Base-by-base conservation (phyloP, 345 rosid genomes). In the Geranium rotundifolium region DNA sequence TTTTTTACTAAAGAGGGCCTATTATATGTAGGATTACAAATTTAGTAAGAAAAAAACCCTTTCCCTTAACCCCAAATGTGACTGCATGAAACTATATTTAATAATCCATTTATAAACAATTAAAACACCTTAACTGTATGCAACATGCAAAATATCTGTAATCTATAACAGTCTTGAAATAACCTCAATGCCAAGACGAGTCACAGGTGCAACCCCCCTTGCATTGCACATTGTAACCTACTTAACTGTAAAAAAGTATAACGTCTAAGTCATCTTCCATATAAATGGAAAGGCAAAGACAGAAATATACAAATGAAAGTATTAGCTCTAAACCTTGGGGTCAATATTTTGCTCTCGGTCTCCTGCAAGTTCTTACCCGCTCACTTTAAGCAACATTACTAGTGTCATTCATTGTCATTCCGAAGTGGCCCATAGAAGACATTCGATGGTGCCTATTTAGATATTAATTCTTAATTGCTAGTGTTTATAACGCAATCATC, bases 351-450 rank as follows among this genome's bases (percentile, higher is more conserved):
- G 95, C 14, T 63, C 20, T 20, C 72, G 80, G 72, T 92, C 96
- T 41, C 98, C 96, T 0, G 97, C 96, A 65, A 92, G 97, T 65
- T 97, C 99, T 85, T 92, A 95, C 65, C 96, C 97, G 57, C 96
- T 92, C 55, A 89, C 98, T 82, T 92, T 92, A 65, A 92, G 98
- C 78, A 89, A 82, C 64, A 17, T 49, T 63, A 41, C 49, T 61
- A 59, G 65, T 41, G 62, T 75, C 84, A 67, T 52, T 69, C 72
- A 80, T 69, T 59, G 76, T 75, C 78, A 82, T 63, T 57, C 82
- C 87, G 59, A 79, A 79, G 50, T 85, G 69, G 74, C 79, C 68
- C 77, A 85, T 69, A 30, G 90, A 65, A 61, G 92, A 57, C 69
- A 79, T 65, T 41, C 80, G 84, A 52, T 81, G 71, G 63, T 80